Evolutionary conservation across 139 green algal genomes (phyloP), one percentile per base, ranked within the genome.

Genomic region (Astrephomene gubernaculifera): DNA sequence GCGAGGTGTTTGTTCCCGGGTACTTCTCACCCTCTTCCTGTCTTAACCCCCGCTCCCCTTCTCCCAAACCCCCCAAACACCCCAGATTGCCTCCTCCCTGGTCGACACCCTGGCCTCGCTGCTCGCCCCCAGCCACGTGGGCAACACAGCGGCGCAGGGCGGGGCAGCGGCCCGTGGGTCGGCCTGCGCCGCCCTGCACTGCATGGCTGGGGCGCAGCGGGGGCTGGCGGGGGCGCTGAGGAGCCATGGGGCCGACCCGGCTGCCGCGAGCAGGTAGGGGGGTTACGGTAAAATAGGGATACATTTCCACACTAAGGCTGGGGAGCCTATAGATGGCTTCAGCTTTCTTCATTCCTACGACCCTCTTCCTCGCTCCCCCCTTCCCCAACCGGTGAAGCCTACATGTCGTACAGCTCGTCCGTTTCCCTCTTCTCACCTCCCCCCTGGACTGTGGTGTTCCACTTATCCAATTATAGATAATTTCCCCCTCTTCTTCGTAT

Each of bases 191-290:
- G 43, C 61, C 2, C 78, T 84, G 43, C 61, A 74, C 61, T 14
- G 8, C 14, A 33, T 84, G 61, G 61, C 63, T 2, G 29, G 31
- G 17, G 76, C 76, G 29, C 60, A 73, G 76, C 0, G 0, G 25
- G 76, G 4, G 31, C 78, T 84, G 78, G 63, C 31, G n/a, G 61
- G 4, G 9, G 33, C 41, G 43, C 63, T 84, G 61, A 22, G 41
- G 31, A 7, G 29, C 3, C 78, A 84, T 43, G 31, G 78, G 19
- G 78, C 64, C 6, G 78, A 74, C 0, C 78, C 78, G 1, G 78
- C 78, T 19, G 43, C 61, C 31, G 78, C 64, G n/a, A 52, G 78
- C 78, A 84, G 78, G 78, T 74, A 17, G n/a, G n/a, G n/a, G n/a
- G n/a, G n/a, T n/a, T n/a, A n/a, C n/a, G n/a, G n/a, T n/a, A n/a